Percentiles rank a stretch among this genome's conserved stretches.
Evolutionary conservation across 2,329 filamentous ascomycete genomes (phyloP).

Genomic region (Teratosphaeria epicoccoides): DNA sequence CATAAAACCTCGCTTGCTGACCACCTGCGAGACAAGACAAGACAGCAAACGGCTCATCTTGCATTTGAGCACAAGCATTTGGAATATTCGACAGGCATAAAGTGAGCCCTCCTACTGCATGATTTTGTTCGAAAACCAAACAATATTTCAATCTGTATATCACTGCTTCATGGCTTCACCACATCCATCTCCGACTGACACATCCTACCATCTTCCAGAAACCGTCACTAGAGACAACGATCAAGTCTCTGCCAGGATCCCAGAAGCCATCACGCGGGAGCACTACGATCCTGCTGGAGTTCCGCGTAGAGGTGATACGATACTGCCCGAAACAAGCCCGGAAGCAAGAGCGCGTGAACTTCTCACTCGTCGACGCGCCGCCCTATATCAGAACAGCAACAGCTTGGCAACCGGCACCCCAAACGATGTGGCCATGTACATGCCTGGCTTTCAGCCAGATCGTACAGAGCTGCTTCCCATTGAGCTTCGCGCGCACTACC

Average conservation of each 20-base stretch:
- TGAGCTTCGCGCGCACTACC: neutral
- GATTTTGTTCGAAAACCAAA: neutral
- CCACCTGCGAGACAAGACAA: neutral
- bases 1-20: neutral
- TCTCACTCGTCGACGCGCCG: too few species aligned
- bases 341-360: too few species aligned
- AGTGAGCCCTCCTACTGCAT: neutral
- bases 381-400: too few species aligned
- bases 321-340: too few species aligned
- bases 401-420: too few species aligned
- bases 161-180: neutral
- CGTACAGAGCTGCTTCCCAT: neutral
- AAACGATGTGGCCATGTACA: neutral
- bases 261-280: too few species aligned
- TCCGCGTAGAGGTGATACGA: too few species aligned
- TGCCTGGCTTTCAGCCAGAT: neutral
- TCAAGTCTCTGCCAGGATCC: too few species aligned
- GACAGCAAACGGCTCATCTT: neutral
- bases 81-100: neutral
- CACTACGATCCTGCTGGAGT: too few species aligned
- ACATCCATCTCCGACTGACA: neutral
- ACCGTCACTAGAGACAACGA: neutral
- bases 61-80: neutral
- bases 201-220: neutral
- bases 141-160: neutral